Evolutionary conservation across 1,284 basidiomycete species (phyloP), one percentile per base, ranked within the genome.

Genomic region (Bondarzewia mesenterica): DNA sequence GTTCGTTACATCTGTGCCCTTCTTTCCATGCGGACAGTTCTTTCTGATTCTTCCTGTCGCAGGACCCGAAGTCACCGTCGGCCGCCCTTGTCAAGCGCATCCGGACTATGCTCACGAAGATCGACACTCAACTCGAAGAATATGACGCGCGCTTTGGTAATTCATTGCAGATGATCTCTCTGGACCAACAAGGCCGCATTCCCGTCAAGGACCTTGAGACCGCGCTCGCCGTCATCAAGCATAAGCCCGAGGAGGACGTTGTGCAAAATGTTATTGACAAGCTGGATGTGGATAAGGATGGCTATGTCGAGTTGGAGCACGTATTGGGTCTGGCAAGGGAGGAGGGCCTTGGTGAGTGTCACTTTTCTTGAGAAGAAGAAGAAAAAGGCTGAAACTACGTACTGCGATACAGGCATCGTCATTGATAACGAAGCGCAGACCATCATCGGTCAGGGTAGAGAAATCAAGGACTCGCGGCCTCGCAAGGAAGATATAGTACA

Each of bases 261-360:
- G 86, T 92, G 18, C 84, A 90, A 54, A 82, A 80, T 44, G 81
- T 99, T 37, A 84, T 95, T 50, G 84, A 93, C 62, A 98, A 98
- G 70, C 72, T 99, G 57, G 96, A 99, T 63, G 88, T 91, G 4
- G 95, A 99, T 69, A 84, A 92, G 67, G 95, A 99, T 61, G 94
- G 95, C 0, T 94, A 86, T 59, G 93, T 98, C 18, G 89, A 93
- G 64, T 70, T 91, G 27, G 86, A 89, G 63, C 88, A 91, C 58
- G 85, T 90, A 37, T 64, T 90, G 32, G 87, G 83, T 3, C 67
- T 91, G 46, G 85, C 88, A n/a, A 74, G 73, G 55, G 85, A 89
- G 64, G 86, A 89, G 57, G 87, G 84, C 18, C 67, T 89, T 25
- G 86, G 85, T 84, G 56, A 49, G 77, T 67, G 16, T 5, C 39